Evolutionary conservation across 495 filamentous ascomycete species (phyloP).

Genomic region (Neurospora tetraspora): DNA sequence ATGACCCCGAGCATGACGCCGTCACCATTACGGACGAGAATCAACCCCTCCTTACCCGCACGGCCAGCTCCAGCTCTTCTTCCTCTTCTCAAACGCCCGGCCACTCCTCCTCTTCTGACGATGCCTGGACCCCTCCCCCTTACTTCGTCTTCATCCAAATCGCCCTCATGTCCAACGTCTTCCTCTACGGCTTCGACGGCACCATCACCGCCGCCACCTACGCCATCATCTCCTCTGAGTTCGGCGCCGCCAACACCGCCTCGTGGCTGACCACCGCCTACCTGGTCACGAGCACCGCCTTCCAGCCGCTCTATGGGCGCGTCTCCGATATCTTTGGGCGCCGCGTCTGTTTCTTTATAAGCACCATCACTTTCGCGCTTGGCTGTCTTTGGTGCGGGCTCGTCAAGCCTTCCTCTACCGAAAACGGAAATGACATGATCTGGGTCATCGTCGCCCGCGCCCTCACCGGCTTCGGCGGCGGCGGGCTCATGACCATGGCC

Average conservation of each 20-base stretch:
- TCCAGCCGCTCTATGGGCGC: constrained; percentile 38
- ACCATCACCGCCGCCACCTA: constrained; percentile 60
- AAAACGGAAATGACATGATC: constrained; percentile 17
- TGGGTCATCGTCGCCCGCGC: constrained; percentile 37
- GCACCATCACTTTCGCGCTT: constrained; percentile 33
- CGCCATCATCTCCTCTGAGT: constrained; percentile 50
- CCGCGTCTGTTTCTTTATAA: constrained; percentile 38
- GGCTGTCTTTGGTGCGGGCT: constrained; percentile 40
- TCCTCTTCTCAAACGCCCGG: constrained; percentile 21
- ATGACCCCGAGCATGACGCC: neutral
- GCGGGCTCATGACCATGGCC: constrained; percentile 53
- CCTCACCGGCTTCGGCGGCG: constrained; percentile 48
- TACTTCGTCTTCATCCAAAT: constrained; percentile 37
- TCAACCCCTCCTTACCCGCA: neutral
- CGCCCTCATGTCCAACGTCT: constrained; percentile 57
- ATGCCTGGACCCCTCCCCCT: constrained; percentile 25
- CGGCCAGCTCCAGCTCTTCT: neutral
- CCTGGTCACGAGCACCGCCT: constrained; percentile 62
- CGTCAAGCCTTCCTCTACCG: constrained; percentile 7
- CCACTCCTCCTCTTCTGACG: constrained; percentile 23
- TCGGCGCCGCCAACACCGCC: constrained; percentile 40
- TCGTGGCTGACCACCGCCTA: constrained; percentile 70
- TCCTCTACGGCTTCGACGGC: constrained; percentile 55
- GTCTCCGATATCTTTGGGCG: constrained; percentile 46
- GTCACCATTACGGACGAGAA: neutral